phyloP scores from a whole-genome alignment of 306 rosid species.

The Sesbania bispinosa region DNA sequence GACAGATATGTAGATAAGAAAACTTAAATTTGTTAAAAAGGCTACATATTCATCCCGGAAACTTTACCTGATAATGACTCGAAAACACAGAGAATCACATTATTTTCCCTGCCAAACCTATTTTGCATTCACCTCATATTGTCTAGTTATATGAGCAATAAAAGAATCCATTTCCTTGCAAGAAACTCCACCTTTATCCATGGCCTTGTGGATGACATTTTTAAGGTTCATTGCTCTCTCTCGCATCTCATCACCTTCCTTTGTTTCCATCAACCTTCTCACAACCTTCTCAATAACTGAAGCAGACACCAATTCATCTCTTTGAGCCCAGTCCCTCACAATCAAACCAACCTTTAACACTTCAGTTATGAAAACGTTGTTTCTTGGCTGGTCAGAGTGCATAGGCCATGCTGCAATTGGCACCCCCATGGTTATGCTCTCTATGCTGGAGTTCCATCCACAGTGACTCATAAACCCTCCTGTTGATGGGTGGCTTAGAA shows the following conservation, averaged over 20 bases:
- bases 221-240: slow-evolving; percentile 38
- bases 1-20: too few relatives aligned
- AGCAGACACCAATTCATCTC: slow-evolving; percentile 30
- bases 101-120: not conserved
- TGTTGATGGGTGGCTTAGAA: slow-evolving; percentile 26
- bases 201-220: slow-evolving; percentile 22
- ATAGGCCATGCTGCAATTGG: slow-evolving; percentile 36
- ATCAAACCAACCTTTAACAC: slow-evolving; percentile 26
- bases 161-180: slow-evolving; percentile 51
- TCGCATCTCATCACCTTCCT: slow-evolving; percentile 49
- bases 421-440: slow-evolving; percentile 29
- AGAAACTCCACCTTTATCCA: slow-evolving; percentile 43
- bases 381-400: slow-evolving; percentile 33
- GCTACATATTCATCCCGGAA: too few relatives aligned
- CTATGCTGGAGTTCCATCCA: slow-evolving; percentile 31
- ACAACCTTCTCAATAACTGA: slow-evolving; percentile 28
- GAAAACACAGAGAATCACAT: not conserved
- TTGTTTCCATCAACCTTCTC: slow-evolving; percentile 36
- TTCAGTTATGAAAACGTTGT: not conserved
- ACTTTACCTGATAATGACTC: too few relatives aligned
- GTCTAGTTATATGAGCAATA: slow-evolving; percentile 51
- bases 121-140: not conserved
- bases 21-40: too few relatives aligned
- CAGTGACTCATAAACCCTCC: slow-evolving; percentile 35
- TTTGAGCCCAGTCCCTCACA: slow-evolving; percentile 35